Evolutionary conservation across 345 rosid species (phyloP).

Genomic region (Melaleuca quinquenervia): DNA sequence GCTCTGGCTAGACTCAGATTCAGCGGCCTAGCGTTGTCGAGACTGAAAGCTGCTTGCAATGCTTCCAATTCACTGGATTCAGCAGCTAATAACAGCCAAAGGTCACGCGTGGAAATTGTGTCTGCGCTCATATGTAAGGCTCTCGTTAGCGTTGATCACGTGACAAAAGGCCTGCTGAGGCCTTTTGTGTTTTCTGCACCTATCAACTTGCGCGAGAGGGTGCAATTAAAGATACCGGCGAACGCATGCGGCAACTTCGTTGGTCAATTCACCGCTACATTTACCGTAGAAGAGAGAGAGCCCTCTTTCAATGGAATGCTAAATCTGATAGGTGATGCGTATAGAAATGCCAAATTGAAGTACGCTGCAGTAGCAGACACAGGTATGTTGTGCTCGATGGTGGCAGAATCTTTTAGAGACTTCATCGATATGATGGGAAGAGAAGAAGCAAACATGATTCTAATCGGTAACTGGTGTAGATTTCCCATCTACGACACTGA

Average conservation of each 20-base stretch:
- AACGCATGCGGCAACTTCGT: not conserved
- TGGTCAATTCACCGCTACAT: not conserved
- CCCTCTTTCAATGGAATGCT: conserved; percentile 8
- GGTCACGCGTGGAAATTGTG: conserved; percentile 9
- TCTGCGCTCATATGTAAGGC: conserved; percentile 12
- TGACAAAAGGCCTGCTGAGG: not conserved
- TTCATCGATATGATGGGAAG: not conserved
- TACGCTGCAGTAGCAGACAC: not conserved
- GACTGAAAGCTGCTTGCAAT: not conserved
- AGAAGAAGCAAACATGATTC: conserved; percentile 7
- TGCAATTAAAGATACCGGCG: not conserved
- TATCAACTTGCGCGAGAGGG: not conserved
- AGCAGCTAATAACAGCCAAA: not conserved
- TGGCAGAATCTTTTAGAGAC: not conserved
- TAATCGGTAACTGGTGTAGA: conserved; percentile 20
- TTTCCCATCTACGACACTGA: conserved; percentile 32
- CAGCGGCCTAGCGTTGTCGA: not conserved
- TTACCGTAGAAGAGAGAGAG: not conserved
- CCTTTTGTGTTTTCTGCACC: not conserved
- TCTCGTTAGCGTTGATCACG: not conserved
- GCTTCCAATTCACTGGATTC: not conserved
- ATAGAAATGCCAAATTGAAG: not conserved
- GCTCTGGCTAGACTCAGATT: conserved; percentile 5
- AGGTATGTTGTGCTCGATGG: not conserved
- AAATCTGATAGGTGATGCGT: not conserved